Percentiles rank a stretch among this genome's conserved stretches.
Evolutionary conservation across 2,329 filamentous ascomycete species (phyloP).

Genomic region (Penicillium sclerotiorum): DNA sequence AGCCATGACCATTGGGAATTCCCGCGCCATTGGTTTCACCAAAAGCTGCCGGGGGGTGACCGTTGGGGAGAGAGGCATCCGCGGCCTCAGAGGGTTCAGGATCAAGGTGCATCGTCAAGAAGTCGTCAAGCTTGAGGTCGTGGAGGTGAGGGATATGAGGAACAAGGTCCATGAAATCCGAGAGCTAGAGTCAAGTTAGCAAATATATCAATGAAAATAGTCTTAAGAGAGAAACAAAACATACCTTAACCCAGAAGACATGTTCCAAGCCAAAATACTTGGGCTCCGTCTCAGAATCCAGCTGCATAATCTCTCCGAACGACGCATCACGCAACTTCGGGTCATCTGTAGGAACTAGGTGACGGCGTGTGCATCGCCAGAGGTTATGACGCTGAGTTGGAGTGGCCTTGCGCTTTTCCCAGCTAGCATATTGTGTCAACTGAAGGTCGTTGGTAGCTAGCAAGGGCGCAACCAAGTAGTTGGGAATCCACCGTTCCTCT

Average conservation of each 20-base stretch:
- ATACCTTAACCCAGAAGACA: slow-evolving; percentile 55
- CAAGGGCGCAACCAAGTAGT: slow-evolving; percentile 52
- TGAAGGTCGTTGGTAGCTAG: slow-evolving; percentile 52
- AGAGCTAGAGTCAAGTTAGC: slow-evolving; percentile 39
- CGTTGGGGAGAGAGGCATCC: slow-evolving; percentile 32
- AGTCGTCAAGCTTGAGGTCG: slow-evolving; percentile 42
- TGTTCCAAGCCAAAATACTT: slow-evolving; percentile 55
- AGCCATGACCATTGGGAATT: slow-evolving; percentile 39
- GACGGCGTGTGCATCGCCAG: slow-evolving; percentile 51
- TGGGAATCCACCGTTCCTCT: slow-evolving; percentile 52
- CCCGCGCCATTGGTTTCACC: slow-evolving; percentile 30
- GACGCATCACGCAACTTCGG: slow-evolving; percentile 39
- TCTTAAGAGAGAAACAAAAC: slow-evolving; percentile 9
- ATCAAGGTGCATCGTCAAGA: slow-evolving; percentile 46
- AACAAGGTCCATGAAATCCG: slow-evolving; percentile 54
- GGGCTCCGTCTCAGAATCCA: slow-evolving; percentile 47
- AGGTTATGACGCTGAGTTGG: slow-evolving; percentile 47
- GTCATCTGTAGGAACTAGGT: slow-evolving; percentile 48
- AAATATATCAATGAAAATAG: neutral
- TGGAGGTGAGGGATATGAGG: slow-evolving; percentile 52
- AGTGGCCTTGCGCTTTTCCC: slow-evolving; percentile 50
- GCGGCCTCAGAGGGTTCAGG: slow-evolving; percentile 31
- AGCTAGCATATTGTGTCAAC: slow-evolving; percentile 40
- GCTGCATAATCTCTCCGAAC: slow-evolving; percentile 42
- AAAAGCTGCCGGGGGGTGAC: slow-evolving; percentile 28